These are phyloP conservation scores for Endoconidiophora laricicola DNA, from an alignment of 2,329 filamentous ascomycete genomes.

Conservation along the genomic window DNA sequence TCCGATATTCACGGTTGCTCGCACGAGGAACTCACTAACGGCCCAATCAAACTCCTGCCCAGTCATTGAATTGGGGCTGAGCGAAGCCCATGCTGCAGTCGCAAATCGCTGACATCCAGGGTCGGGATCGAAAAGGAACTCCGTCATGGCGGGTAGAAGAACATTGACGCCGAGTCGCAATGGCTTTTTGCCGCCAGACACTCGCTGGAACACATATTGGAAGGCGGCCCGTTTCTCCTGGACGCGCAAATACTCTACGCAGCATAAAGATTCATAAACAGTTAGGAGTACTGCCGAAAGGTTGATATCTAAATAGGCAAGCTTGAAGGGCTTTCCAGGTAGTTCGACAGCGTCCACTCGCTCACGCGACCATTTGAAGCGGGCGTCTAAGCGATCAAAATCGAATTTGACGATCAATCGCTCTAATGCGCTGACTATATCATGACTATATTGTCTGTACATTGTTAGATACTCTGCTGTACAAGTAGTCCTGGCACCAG, in stretches of 20 bases:
- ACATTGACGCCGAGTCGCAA: conserved; percentile 56
- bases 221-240: conserved; percentile 43
- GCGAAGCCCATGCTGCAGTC: conserved; percentile 47
- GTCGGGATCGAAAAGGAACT: conserved; percentile 67
- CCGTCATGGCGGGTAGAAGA: conserved; percentile 67
- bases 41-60: conserved; percentile 74
- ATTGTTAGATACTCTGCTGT: background rate
- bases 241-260: conserved; percentile 54
- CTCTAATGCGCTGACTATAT: conserved; percentile 34
- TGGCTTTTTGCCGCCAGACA: conserved; percentile 58
- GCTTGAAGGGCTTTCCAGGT: conserved; percentile 23
- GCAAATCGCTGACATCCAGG: conserved; percentile 50
- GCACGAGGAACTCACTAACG: conserved; percentile 54
- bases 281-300: conserved; percentile 51
- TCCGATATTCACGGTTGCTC: conserved; percentile 47
- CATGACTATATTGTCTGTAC: conserved; percentile 30
- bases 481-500: background rate
- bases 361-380: conserved; percentile 34
- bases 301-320: conserved; percentile 28
- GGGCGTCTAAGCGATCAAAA: conserved; percentile 42
- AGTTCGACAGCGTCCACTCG: conserved; percentile 6
- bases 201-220: conserved; percentile 64
- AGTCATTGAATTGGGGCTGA: conserved; percentile 44
- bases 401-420: conserved; percentile 43
- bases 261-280: conserved; percentile 79